These are phyloP conservation scores for Spencermartinsiella europaea DNA, from an alignment of 805 yeast genomes.

Conservation along the genomic window DNA sequence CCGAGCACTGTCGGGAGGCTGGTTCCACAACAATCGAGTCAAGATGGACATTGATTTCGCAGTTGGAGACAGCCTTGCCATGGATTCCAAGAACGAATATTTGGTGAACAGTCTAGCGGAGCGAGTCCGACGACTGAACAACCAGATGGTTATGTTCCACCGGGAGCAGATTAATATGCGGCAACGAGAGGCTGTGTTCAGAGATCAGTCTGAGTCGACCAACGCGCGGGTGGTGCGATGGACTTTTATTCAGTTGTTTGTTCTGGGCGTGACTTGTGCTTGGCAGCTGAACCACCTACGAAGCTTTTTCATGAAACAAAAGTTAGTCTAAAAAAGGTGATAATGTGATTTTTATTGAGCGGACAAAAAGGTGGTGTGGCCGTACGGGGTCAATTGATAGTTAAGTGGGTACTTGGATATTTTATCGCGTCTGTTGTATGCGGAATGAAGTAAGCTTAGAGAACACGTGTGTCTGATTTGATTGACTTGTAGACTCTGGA, in stretches of 20 bases:
- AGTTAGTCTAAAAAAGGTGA: slow-evolving; percentile 67
- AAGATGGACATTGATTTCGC: slow-evolving; percentile 72
- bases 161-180: slow-evolving; percentile 61
- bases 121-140: slow-evolving; percentile 51
- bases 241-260: slow-evolving; percentile 67
- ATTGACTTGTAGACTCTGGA: too few species aligned
- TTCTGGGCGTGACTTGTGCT: slow-evolving; percentile 61
- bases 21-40: slow-evolving; percentile 56
- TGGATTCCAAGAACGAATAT: slow-evolving; percentile 58
- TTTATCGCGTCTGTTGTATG: too few species aligned
- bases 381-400: too few species aligned
- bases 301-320: slow-evolving; percentile 80
- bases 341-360: too few species aligned
- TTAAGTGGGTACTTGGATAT: too few species aligned
- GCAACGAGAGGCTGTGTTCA: slow-evolving; percentile 64
- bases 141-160: slow-evolving; percentile 53
- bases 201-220: slow-evolving; percentile 72
- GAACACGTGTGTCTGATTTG: too few species aligned
- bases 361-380: too few species aligned
- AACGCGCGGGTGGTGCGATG: slow-evolving; percentile 68
- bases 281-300: slow-evolving; percentile 76
- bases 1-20: slow-evolving; percentile 51
- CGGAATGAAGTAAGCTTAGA: too few species aligned
- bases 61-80: slow-evolving; percentile 56
- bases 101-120: slow-evolving; percentile 49